Percentiles rank a stretch among this genome's conserved stretches.
Evolutionary conservation across 495 filamentous ascomycete species (phyloP).

Genomic region (Evernia prunastri): DNA sequence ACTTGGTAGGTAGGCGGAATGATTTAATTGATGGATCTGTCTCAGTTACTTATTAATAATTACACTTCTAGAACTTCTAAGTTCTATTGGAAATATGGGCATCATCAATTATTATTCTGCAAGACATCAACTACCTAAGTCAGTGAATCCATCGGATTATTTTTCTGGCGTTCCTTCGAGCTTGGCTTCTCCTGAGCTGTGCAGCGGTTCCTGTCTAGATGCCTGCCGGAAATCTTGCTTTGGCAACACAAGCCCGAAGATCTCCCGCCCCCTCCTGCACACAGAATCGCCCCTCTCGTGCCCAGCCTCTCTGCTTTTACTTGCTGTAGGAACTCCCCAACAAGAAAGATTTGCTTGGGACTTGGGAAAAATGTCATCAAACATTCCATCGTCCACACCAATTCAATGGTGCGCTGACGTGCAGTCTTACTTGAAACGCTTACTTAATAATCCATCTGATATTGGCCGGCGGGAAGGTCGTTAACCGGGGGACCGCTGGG

Average conservation of each 20-base stretch:
- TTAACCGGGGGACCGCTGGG: slow-evolving; percentile 16
- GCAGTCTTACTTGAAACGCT: neutral
- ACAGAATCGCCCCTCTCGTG: neutral
- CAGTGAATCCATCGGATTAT: neutral
- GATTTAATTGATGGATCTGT: neutral
- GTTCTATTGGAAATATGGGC: no score
- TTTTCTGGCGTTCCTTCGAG: no score
- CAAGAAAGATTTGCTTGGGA: neutral
- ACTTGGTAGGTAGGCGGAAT: no score
- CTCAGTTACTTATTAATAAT: no score
- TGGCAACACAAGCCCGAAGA: slow-evolving; percentile 9
- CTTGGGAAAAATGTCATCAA: neutral
- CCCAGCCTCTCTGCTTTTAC: neutral
- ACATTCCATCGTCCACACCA: neutral
- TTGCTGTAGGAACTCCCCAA: neutral
- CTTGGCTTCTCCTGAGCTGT: slow-evolving; percentile 14
- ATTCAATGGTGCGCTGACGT: neutral
- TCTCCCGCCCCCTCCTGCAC: slow-evolving; percentile 2
- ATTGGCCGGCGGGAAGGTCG: slow-evolving; percentile 9
- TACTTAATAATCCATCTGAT: no score
- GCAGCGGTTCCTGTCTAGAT: slow-evolving; percentile 17
- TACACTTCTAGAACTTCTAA: no score
- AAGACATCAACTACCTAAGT: neutral
- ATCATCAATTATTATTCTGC: neutral
- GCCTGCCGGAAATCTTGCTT: slow-evolving; percentile 4